phyloP scores from a whole-genome alignment of 2,329 filamentous ascomycete genomes.

The Ceratocystis ficicola region DNA sequence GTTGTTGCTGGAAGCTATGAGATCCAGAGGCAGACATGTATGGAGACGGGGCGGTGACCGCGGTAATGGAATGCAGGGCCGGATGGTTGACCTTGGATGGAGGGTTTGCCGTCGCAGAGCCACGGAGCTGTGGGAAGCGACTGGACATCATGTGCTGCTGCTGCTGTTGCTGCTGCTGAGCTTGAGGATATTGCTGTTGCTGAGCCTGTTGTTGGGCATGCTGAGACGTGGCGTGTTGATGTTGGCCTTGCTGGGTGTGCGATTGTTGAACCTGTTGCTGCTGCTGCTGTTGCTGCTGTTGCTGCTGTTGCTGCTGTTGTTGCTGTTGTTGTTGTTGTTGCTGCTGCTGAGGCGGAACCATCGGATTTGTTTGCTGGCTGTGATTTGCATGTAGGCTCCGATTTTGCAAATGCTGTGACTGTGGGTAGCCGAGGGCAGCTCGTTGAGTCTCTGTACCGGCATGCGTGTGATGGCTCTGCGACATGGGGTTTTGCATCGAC shows the following conservation, averaged over 20 bases:
- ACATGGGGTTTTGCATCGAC: constrained; percentile 14
- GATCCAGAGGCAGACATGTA: constrained; percentile 14
- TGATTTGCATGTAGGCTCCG: constrained; percentile 14
- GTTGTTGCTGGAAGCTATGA: constrained; percentile 12
- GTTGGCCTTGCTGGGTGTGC: constrained; percentile 20
- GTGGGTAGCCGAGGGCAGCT: constrained; percentile 5
- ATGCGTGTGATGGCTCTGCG: constrained; percentile 18
- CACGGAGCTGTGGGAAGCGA: constrained; percentile 6
- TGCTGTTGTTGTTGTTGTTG: constrained; percentile 22
- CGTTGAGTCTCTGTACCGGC: constrained; percentile 12
- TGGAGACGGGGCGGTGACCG: constrained; percentile 10
- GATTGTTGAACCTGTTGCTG: constrained; percentile 14
- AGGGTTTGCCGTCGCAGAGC: constrained; percentile 11
- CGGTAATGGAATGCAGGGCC: constrained; percentile 10
- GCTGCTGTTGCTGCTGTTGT: constrained; percentile 16
- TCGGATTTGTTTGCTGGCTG: constrained; percentile 20
- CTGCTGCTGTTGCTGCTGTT: neutral
- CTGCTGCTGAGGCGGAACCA: constrained; percentile 11
- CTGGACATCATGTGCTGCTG: constrained; percentile 22
- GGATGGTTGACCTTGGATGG: constrained; percentile 18
- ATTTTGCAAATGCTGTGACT: constrained; percentile 13
- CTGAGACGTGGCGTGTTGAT: constrained; percentile 20
- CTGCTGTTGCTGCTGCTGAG: constrained; percentile 23
- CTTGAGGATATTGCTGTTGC: constrained; percentile 21
- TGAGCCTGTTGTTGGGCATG: constrained; percentile 22